A percentile compares a stretch with the other conserved stretches of the same genome.
These are phyloP conservation scores for Colletotrichum graminicola DNA, from an alignment of 2,329 filamentous ascomycete genomes.

Conservation along the genomic window DNA sequence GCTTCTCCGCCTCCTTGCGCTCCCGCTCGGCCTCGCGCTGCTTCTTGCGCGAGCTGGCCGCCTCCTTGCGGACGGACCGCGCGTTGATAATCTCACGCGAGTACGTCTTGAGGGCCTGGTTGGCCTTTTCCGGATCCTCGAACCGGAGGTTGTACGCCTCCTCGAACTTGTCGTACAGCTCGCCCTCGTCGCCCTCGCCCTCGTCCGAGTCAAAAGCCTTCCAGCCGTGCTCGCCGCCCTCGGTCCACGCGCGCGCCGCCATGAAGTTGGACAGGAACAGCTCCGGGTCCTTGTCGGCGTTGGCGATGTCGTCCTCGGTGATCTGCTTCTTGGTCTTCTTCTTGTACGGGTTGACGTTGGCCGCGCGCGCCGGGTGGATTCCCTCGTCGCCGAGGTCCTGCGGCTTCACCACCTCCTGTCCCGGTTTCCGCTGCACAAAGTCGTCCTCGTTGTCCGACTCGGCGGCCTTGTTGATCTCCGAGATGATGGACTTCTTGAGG, in stretches of 20 bases:
- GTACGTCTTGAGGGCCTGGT: constrained; percentile 89
- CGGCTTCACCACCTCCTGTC: constrained; percentile 50
- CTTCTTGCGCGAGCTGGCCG: constrained; percentile 80
- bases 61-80: constrained; percentile 88
- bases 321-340: constrained; percentile 57
- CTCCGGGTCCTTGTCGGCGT: constrained; percentile 90
- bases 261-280: constrained; percentile 96
- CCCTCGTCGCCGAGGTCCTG: constrained; percentile 52
- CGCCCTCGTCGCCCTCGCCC: constrained; percentile 77
- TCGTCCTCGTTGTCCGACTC: constrained; percentile 70
- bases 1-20: constrained; percentile 83
- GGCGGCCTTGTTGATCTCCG: constrained; percentile 79
- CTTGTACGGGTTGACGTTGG: constrained; percentile 50
- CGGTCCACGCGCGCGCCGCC: constrained; percentile 90
- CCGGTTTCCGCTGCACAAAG: constrained; percentile 79
- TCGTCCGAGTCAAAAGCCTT: constrained; percentile 94
- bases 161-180: constrained; percentile 81
- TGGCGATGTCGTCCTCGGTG: constrained; percentile 74
- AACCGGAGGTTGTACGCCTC: constrained; percentile 96
- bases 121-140: constrained; percentile 89
- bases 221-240: constrained; percentile 72
- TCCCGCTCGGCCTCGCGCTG: constrained; percentile 82
- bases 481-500: constrained; percentile 81
- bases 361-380: constrained; percentile 68
- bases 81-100: constrained; percentile 86